Percentiles rank a stretch among this genome's conserved stretches.
Conservation (phyloP, 208 protist species). For the Vickermania spadyakhi region DNA sequence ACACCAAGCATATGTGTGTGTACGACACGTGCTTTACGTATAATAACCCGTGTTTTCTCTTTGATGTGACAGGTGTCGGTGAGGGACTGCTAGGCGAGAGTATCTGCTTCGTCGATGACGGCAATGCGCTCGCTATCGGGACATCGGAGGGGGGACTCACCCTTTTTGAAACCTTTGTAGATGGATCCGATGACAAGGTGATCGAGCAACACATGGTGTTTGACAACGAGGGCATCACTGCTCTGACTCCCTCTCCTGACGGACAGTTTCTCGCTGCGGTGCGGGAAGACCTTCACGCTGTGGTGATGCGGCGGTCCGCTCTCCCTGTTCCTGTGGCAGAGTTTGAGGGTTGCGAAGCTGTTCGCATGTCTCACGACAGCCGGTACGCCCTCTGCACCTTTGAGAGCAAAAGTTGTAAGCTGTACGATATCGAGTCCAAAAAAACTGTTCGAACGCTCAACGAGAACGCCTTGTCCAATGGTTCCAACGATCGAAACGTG, state of each 20-base stretch:
- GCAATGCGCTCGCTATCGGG: constrained; percentile 65
- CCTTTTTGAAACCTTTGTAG: constrained; percentile 77
- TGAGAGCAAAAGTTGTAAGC: constrained; percentile 42
- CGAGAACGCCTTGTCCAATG: constrained; percentile 42
- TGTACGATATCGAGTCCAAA: constrained; percentile 59
- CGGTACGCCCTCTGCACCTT: constrained; percentile 41
- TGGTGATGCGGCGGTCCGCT: constrained; percentile 45
- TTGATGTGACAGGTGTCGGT: constrained; percentile 58
- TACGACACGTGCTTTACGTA: constrained; percentile 64
- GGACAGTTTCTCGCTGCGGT: constrained; percentile 41
- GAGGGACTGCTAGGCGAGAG: constrained; percentile 66
- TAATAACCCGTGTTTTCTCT: constrained; percentile 71
- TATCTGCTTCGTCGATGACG: constrained; percentile 72
- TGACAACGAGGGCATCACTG: constrained; percentile 58
- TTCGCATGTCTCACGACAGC: constrained; percentile 66
- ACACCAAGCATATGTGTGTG: constrained; percentile 34
- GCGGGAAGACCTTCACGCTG: constrained; percentile 20
- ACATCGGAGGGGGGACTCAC: constrained; percentile 71
- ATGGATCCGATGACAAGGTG: constrained; percentile 63
- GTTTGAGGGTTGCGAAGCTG: constrained; percentile 34
- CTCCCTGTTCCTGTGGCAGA: constrained; percentile 50
- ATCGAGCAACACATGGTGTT: constrained; percentile 78
- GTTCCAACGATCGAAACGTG: constrained; percentile 64
- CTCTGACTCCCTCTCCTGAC: constrained; percentile 48
- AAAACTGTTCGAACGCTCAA: constrained; percentile 19